Evolutionary conservation across 495 filamentous ascomycete genomes (phyloP).

Genomic region (Podospora comata): DNA sequence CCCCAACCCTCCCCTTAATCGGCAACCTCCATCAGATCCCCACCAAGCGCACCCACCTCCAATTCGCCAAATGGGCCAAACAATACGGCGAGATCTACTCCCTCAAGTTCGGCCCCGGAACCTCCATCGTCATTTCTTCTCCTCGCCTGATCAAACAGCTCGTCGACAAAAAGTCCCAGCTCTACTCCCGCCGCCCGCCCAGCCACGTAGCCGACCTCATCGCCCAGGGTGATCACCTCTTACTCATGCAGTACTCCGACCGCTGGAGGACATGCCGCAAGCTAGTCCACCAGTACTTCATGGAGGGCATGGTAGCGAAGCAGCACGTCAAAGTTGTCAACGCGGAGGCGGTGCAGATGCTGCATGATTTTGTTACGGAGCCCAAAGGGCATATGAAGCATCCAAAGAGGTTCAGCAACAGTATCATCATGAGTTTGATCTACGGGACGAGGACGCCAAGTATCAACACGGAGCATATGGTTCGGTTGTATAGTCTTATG

Average conservation of each 20-base stretch:
- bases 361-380: conserved; percentile 37
- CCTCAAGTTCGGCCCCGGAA: conserved; percentile 32
- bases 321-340: conserved; percentile 44
- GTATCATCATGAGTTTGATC: conserved; percentile 42
- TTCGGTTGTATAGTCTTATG: conserved; percentile 45
- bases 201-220: conserved; percentile 45
- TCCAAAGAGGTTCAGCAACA: conserved; percentile 47
- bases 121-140: conserved; percentile 27
- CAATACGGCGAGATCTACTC: conserved; percentile 34
- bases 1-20: conserved; percentile 28
- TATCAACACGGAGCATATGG: conserved; percentile 31
- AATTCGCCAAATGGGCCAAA: conserved; percentile 33
- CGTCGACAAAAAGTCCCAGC: conserved; percentile 30
- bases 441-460: conserved; percentile 43
- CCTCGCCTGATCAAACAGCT: conserved; percentile 30
- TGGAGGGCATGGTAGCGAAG: conserved; percentile 40
- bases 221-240: conserved; percentile 42
- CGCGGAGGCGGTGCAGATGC: conserved; percentile 48
- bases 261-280: conserved; percentile 43
- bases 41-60: conserved; percentile 22
- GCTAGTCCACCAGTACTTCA: conserved; percentile 41
- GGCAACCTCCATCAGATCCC: conserved; percentile 36
- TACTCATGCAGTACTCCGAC: conserved; percentile 42
- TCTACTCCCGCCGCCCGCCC: conserved; percentile 43
- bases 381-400: conserved; percentile 47